Evolutionary conservation across 805 yeast species (phyloP).

Genomic region (Candida jianshihensis): DNA sequence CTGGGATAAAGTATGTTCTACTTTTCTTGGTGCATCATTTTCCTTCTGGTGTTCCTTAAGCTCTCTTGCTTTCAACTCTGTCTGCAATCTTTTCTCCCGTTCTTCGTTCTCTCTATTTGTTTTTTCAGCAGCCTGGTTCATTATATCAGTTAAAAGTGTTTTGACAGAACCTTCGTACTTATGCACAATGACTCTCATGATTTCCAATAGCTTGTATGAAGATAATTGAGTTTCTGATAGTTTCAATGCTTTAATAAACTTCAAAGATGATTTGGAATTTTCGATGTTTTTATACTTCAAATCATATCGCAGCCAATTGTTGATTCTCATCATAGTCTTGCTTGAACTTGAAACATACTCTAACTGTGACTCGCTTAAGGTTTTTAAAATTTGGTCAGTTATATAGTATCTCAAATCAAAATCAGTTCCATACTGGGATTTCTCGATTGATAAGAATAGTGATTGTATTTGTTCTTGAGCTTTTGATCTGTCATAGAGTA

Average conservation of each 20-base stretch:
- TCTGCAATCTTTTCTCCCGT: neutral
- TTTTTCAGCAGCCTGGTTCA: neutral
- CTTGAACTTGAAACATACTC: neutral
- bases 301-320: constrained; percentile 5
- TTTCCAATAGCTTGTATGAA: neutral
- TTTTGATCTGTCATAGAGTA: neutral
- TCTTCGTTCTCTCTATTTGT: neutral
- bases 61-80: neutral
- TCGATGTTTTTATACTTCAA: neutral
- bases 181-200: neutral
- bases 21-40: no score
- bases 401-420: constrained; percentile 1
- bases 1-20: no score
- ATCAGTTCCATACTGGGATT: neutral
- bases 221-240: neutral
- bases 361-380: neutral
- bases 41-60: neutral
- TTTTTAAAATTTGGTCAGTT: neutral
- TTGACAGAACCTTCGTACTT: neutral
- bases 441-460: neutral
- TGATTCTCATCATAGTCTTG: neutral
- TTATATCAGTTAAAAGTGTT: no score
- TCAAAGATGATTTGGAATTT: neutral
- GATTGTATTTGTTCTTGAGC: neutral
- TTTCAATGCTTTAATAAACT: neutral